These are phyloP conservation scores for Tylopilus sp. DNA, from an alignment of 768 basidiomycete species.

Conservation along the genomic window DNA sequence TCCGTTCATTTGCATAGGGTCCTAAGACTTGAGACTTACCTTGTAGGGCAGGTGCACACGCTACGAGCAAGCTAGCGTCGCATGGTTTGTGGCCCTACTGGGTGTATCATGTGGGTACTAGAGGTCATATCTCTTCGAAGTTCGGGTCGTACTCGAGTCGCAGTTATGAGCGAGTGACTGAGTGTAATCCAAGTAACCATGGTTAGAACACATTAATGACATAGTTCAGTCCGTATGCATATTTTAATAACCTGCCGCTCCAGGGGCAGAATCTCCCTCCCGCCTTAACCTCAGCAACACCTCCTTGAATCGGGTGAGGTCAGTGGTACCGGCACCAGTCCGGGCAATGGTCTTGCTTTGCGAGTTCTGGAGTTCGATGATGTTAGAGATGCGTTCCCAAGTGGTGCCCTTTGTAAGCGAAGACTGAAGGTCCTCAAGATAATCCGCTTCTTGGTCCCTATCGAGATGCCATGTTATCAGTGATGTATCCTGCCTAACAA, in stretches of 20 bases:
- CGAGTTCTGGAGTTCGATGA: constrained; percentile 89
- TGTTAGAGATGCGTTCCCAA: constrained; percentile 89
- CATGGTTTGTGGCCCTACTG: too few relatives aligned
- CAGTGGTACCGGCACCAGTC: constrained; percentile 78
- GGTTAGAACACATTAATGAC: constrained; percentile 1
- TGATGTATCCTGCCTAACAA: neutral
- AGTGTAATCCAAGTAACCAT: constrained; percentile 1
- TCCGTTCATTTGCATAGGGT: too few relatives aligned
- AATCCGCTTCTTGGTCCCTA: constrained; percentile 57
- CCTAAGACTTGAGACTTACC: too few relatives aligned
- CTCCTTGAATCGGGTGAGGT: constrained; percentile 85
- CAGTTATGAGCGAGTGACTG: too few relatives aligned
- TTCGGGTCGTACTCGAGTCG: constrained; percentile 8
- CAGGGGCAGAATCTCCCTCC: constrained; percentile 89
- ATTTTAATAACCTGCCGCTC: constrained; percentile 83
- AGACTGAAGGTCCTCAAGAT: constrained; percentile 65
- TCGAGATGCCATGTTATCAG: neutral
- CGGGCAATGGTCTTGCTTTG: constrained; percentile 95
- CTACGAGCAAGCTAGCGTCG: too few relatives aligned
- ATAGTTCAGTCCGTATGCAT: neutral
- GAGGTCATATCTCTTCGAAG: too few relatives aligned
- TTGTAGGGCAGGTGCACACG: too few relatives aligned
- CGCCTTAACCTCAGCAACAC: constrained; percentile 84
- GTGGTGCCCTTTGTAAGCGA: constrained; percentile 87
- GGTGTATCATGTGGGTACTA: too few relatives aligned